Evolutionary conservation across 2,329 filamentous ascomycete genomes (phyloP).

Genomic region (Alternaria viburni): DNA sequence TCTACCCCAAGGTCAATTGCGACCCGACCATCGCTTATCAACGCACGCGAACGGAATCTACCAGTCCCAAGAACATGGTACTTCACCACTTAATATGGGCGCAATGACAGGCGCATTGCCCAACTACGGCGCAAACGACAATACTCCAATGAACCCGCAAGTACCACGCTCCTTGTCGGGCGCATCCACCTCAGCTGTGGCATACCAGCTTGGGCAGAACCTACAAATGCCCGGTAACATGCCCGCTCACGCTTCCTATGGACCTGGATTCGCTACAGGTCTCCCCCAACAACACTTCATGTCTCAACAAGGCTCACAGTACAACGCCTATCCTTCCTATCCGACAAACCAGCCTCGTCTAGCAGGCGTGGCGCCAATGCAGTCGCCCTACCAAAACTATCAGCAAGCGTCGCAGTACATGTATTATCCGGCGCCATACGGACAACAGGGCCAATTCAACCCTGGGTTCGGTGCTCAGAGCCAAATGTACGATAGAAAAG

Average conservation of each 20-base stretch:
- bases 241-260: slow-evolving; percentile 34
- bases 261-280: slow-evolving; percentile 30
- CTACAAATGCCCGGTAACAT: slow-evolving; percentile 41
- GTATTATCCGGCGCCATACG: slow-evolving; percentile 46
- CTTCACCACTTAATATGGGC: slow-evolving; percentile 45
- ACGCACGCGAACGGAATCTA: slow-evolving; percentile 32
- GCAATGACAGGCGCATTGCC: slow-evolving; percentile 46
- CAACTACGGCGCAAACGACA: slow-evolving; percentile 37
- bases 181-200: slow-evolving; percentile 48
- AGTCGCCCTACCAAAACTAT: slow-evolving; percentile 39
- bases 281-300: slow-evolving; percentile 40
- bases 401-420: slow-evolving; percentile 42
- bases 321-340: slow-evolving; percentile 31
- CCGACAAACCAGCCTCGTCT: slow-evolving; percentile 34
- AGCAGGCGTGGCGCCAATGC: slow-evolving; percentile 27
- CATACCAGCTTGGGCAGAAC: slow-evolving; percentile 50
- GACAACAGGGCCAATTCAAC: slow-evolving; percentile 34
- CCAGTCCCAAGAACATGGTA: slow-evolving; percentile 33
- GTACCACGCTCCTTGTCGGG: slow-evolving; percentile 44
- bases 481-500: slow-evolving; percentile 40
- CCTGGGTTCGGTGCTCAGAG: slow-evolving; percentile 32
- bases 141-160: slow-evolving; percentile 22
- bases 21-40: slow-evolving; percentile 37
- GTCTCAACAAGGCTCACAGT: slow-evolving; percentile 32
- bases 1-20: slow-evolving; percentile 36